phyloP scores from a whole-genome alignment of 2,329 filamentous ascomycete genomes.

The Epichloe bromicola region DNA sequence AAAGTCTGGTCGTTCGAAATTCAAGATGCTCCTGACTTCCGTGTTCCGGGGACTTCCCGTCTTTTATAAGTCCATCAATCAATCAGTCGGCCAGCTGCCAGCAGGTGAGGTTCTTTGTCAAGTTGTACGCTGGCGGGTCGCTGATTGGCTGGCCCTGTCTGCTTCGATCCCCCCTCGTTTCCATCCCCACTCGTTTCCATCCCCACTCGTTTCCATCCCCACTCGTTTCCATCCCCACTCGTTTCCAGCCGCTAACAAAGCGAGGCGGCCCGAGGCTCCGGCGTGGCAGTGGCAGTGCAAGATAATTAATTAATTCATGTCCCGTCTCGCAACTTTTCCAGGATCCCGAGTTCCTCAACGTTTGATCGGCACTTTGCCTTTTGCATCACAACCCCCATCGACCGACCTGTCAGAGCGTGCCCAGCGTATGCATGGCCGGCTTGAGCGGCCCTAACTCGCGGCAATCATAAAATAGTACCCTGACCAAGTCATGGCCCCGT shows the following conservation, averaged over 20 bases:
- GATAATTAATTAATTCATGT: neutral
- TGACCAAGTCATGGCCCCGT: constrained; percentile 1
- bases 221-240: too few relatives aligned
- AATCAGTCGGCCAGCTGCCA: neutral
- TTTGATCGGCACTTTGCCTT: neutral
- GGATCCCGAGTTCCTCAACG: neutral
- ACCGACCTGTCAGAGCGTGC: neutral
- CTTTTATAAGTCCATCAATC: neutral
- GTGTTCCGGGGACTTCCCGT: neutral
- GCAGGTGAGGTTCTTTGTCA: neutral
- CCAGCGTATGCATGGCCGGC: neutral
- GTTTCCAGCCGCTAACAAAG: neutral
- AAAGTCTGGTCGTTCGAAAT: neutral
- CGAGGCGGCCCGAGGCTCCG: neutral
- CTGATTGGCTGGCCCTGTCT: neutral
- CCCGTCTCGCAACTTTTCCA: neutral
- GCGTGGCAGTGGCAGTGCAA: neutral
- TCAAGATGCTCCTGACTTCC: neutral
- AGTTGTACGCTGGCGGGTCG: neutral
- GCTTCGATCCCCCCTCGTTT: neutral
- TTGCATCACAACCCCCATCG: neutral
- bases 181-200: too few relatives aligned
- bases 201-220: neutral
- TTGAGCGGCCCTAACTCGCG: neutral
- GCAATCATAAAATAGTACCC: neutral